Percentiles rank a stretch among this genome's conserved stretches.
These are phyloP conservation scores for Gardenia jasminoides DNA, from an alignment of 257 asterid genomes.

Conservation along the genomic window DNA sequence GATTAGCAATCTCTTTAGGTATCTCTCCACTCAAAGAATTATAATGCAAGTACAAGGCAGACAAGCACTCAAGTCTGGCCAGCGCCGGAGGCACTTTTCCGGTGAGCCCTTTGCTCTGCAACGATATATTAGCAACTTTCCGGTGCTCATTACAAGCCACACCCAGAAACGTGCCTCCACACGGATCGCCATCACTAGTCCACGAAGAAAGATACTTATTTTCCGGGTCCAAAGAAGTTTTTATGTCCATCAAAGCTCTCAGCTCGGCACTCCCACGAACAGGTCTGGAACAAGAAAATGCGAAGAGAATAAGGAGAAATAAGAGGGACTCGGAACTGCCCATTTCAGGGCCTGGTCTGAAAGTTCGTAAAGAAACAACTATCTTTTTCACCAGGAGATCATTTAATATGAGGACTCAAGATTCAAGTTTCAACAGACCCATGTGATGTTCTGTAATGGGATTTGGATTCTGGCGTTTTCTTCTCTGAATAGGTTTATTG, in stretches of 20 bases:
- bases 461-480: conserved; percentile 3
- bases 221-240: conserved; percentile 70
- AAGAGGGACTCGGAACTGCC: conserved; percentile 21
- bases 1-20: conserved; percentile 75
- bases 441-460: not conserved
- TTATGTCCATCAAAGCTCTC: conserved; percentile 77
- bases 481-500: conserved; percentile 3
- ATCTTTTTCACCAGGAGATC: not conserved
- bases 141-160: conserved; percentile 82
- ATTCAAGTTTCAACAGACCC: not conserved
- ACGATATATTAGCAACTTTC: conserved; percentile 72
- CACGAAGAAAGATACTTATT: conserved; percentile 63
- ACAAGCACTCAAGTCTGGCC: conserved; percentile 75
- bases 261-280: conserved; percentile 63
- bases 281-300: conserved; percentile 27
- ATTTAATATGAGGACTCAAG: conserved; percentile 1
- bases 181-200: conserved; percentile 68
- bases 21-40: conserved; percentile 76
- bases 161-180: conserved; percentile 71
- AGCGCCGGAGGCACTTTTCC: conserved; percentile 85
- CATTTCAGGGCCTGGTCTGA: conserved; percentile 32
- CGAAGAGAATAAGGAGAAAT: conserved; percentile 23
- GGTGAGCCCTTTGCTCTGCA: conserved; percentile 63
- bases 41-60: conserved; percentile 83
- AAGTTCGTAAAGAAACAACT: conserved; percentile 2